Conservation (phyloP, 176 grass and related monocot genomes). For the Hyparrhenia diplandra region DNA sequence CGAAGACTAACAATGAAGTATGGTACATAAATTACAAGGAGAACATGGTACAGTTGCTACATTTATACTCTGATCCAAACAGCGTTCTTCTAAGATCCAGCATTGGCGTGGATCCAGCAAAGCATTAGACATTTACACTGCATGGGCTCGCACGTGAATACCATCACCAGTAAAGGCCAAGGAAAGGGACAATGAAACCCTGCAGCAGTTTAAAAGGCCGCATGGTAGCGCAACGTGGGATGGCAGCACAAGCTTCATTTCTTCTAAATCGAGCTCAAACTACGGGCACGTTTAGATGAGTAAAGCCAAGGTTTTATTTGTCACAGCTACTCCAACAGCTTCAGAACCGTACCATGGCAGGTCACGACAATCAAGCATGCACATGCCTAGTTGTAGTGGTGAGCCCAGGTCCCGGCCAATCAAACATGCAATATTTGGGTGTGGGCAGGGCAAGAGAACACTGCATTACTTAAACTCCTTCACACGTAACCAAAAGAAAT, state of each 20-base stretch:
- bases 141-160: slow-evolving; percentile 15
- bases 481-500: too few species aligned
- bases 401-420: too few species aligned
- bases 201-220: not conserved
- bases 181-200: not conserved
- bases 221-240: not conserved
- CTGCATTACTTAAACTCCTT: too few species aligned
- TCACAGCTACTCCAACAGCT: too few species aligned
- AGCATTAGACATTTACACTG: not conserved
- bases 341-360: too few species aligned
- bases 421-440: too few species aligned
- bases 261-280: not conserved
- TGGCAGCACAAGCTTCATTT: not conserved
- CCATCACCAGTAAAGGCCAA: slow-evolving; percentile 2
- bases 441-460: too few species aligned
- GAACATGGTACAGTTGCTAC: not conserved
- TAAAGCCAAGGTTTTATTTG: too few species aligned
- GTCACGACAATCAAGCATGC: too few species aligned
- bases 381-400: too few species aligned
- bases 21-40: not conserved
- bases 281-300: too few species aligned
- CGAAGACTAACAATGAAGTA: not conserved
- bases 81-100: not conserved
- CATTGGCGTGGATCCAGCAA: not conserved
- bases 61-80: not conserved